A percentile compares a stretch with the other conserved stretches of the same genome.
Conservation (phyloP, 345 rosid genomes). For the Odontarrhena argentea region DNA sequence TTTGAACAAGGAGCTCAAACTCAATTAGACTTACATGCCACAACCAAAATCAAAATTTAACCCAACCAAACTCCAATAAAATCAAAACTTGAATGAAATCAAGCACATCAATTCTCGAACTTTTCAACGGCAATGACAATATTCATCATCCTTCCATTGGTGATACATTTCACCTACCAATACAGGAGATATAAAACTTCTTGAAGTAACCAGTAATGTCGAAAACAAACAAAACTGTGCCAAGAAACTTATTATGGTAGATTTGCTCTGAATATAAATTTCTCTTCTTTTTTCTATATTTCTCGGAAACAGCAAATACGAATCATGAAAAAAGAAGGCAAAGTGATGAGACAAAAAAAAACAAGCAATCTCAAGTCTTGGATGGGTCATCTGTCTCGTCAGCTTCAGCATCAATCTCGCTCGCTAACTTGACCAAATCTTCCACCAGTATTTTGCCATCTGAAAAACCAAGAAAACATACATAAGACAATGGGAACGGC, state of each 20-base stretch:
- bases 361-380: constrained; percentile 35
- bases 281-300: neutral
- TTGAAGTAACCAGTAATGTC: neutral
- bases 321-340: neutral
- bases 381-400: constrained; percentile 46
- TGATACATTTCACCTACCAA: neutral
- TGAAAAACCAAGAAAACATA: constrained; percentile 29
- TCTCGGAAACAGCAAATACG: neutral
- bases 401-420: constrained; percentile 54
- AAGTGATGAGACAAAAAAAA: constrained; percentile 6
- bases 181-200: neutral
- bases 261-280: neutral
- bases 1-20: too few relatives aligned
- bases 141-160: neutral
- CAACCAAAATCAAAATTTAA: too few relatives aligned
- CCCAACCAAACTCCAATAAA: too few relatives aligned
- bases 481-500: neutral
- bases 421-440: constrained; percentile 78
- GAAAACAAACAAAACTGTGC: neutral
- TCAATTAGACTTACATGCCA: too few relatives aligned
- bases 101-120: too few relatives aligned
- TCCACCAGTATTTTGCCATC: constrained; percentile 88
- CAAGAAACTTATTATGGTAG: constrained; percentile 11
- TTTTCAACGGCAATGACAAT: neutral
- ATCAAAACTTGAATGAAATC: too few relatives aligned